These are phyloP conservation scores for Colletotrichum cordylinicola DNA, from an alignment of 2,329 filamentous ascomycete species.

Conservation along the genomic window DNA sequence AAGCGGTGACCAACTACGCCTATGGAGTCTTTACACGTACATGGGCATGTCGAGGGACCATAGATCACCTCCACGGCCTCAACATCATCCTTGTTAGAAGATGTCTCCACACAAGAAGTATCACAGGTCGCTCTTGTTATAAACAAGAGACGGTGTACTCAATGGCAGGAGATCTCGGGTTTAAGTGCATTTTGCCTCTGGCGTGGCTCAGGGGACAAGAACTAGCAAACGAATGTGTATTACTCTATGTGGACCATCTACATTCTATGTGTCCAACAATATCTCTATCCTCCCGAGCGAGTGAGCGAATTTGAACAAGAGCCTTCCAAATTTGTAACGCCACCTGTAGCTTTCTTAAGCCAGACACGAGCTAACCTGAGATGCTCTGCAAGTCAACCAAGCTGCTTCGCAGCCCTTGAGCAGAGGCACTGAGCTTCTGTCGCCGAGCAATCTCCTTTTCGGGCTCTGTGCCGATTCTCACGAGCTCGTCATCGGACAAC, in stretches of 20 bases:
- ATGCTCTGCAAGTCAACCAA: neutral
- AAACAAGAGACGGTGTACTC: neutral
- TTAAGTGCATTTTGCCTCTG: neutral
- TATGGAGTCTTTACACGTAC: neutral
- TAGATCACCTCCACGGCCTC: neutral
- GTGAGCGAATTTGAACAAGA: neutral
- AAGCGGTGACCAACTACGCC: neutral
- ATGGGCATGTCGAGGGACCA: neutral
- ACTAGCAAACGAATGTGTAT: neutral
- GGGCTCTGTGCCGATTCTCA: constrained; percentile 4
- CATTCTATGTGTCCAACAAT: neutral
- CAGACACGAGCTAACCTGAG: neutral
- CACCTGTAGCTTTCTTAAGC: neutral
- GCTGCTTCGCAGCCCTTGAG: neutral
- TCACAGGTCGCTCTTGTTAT: rapidly evolving
- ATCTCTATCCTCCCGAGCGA: neutral
- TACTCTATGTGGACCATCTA: neutral
- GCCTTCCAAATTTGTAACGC: neutral
- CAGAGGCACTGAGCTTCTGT: neutral
- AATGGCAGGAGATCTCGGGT: neutral
- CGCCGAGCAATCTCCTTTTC: neutral
- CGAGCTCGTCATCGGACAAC: neutral
- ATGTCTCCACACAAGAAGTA: rapidly evolving
- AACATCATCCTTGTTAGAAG: neutral
- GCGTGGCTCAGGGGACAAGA: neutral